phyloP scores from a whole-genome alignment of 768 basidiomycete genomes.

The Gautieria morchelliformis region DNA sequence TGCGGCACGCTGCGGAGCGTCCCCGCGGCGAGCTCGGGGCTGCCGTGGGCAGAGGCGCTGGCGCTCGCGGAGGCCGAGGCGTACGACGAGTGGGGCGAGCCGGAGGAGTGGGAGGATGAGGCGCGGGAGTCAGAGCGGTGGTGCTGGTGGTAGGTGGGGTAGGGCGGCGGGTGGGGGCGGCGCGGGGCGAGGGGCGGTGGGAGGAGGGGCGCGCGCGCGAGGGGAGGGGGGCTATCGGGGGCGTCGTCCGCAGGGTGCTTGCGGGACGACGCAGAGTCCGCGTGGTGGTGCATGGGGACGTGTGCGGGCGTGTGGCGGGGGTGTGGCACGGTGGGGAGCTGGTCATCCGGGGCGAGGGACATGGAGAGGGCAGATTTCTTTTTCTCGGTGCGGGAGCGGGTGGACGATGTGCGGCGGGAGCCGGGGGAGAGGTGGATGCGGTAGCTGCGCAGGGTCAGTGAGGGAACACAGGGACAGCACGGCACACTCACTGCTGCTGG shows the following conservation, averaged over 20 bases:
- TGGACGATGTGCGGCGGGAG: constrained; percentile 53
- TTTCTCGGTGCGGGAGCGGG: constrained; percentile 31
- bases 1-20: neutral
- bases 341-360: constrained; percentile 46
- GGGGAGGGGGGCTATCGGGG: too few relatives aligned
- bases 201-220: too few relatives aligned
- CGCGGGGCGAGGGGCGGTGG: constrained; percentile 23
- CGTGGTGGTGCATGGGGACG: too few relatives aligned
- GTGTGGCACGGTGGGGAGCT: constrained; percentile 38
- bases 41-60: neutral
- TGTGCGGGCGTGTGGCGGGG: constrained; percentile 39
- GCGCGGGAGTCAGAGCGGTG: constrained; percentile 17
- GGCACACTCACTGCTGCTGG: constrained; percentile 42
- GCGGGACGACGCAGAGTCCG: too few relatives aligned
- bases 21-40: neutral
- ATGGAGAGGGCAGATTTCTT: constrained; percentile 33
- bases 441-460: constrained; percentile 35
- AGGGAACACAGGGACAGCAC: neutral
- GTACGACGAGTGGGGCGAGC: neutral
- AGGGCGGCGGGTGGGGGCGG: constrained; percentile 23
- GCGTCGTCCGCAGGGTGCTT: too few relatives aligned
- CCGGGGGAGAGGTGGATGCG: constrained; percentile 77
- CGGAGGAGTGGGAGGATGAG: neutral
- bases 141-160: constrained; percentile 18
- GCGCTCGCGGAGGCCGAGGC: neutral